phyloP scores from a whole-genome alignment of 345 rosid species.

The Brassica rapa region DNA sequence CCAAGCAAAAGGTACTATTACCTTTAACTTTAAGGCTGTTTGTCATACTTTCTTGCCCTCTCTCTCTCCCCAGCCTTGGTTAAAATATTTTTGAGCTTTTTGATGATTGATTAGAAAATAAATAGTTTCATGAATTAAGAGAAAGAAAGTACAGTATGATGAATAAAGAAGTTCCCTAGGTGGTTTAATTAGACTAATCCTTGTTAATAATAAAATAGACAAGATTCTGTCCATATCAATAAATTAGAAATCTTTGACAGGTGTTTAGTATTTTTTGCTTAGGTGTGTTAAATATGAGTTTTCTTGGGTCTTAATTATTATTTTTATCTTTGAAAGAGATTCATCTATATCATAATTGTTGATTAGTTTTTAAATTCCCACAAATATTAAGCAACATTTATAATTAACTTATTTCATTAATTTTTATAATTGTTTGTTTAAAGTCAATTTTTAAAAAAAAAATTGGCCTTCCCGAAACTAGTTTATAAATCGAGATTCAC shows the following conservation, averaged over 20 bases:
- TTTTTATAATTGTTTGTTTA: not conserved
- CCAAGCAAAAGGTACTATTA: slow-evolving; percentile 21
- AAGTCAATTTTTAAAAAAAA: not conserved
- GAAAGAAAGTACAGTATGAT: not conserved
- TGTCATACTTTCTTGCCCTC: not conserved
- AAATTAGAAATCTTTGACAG: not conserved
- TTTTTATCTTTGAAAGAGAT: not conserved
- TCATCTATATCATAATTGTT: not conserved
- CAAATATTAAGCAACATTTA: not conserved
- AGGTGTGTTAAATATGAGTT: not conserved
- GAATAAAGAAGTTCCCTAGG: not conserved
- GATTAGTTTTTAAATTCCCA: not conserved
- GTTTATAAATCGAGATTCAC: not conserved
- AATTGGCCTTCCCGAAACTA: not conserved
- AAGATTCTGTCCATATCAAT: slow-evolving; percentile 7
- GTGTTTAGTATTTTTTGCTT: not conserved
- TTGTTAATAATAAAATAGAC: slow-evolving; percentile 5
- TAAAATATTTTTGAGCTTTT: slow-evolving; percentile 28
- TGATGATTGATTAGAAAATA: slow-evolving; percentile 16
- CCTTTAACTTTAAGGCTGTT: slow-evolving; percentile 42
- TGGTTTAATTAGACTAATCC: slow-evolving; percentile 18
- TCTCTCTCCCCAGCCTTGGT: not conserved
- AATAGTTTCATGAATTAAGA: slow-evolving; percentile 3
- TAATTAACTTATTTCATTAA: not conserved
- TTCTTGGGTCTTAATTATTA: not conserved